Percentiles rank a stretch among this genome's conserved stretches.
Conservation (phyloP, 768 basidiomycete species). For the Mycena venus region DNA sequence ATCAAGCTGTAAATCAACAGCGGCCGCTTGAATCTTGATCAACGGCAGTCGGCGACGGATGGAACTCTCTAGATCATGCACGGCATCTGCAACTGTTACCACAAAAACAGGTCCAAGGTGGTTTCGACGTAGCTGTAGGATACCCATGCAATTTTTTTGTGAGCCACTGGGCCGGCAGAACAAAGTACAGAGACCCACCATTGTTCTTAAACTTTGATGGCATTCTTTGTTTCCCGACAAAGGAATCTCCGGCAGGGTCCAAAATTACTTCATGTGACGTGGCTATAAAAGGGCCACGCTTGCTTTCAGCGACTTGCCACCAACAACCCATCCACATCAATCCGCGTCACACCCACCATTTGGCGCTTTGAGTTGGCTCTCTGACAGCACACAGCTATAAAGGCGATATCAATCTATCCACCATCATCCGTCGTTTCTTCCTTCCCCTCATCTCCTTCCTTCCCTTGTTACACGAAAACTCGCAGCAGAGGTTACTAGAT, state of each 20-base stretch:
- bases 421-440: constrained; percentile 16
- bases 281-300: constrained; percentile 14
- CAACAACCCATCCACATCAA: constrained; percentile 13
- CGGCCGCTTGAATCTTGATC: constrained; percentile 5
- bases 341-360: constrained; percentile 16
- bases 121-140: neutral
- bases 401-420: constrained; percentile 25
- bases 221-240: constrained; percentile 23
- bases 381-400: constrained; percentile 32
- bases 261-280: constrained; percentile 26
- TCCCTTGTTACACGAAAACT: constrained; percentile 4
- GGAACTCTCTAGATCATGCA: constrained; percentile 21
- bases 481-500: neutral
- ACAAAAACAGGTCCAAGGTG: neutral
- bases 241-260: constrained; percentile 7
- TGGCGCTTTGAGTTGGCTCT: constrained; percentile 4
- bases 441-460: neutral
- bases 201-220: constrained; percentile 30
- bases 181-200: neutral
- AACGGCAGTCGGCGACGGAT: constrained; percentile 3
- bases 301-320: neutral
- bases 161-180: neutral
- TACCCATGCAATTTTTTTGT: neutral
- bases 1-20: neutral
- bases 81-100: neutral